Percentiles rank a stretch among this genome's conserved stretches.
Evolutionary conservation across 257 asterid genomes (phyloP).

Genomic region (Solanum tarapatanum): DNA sequence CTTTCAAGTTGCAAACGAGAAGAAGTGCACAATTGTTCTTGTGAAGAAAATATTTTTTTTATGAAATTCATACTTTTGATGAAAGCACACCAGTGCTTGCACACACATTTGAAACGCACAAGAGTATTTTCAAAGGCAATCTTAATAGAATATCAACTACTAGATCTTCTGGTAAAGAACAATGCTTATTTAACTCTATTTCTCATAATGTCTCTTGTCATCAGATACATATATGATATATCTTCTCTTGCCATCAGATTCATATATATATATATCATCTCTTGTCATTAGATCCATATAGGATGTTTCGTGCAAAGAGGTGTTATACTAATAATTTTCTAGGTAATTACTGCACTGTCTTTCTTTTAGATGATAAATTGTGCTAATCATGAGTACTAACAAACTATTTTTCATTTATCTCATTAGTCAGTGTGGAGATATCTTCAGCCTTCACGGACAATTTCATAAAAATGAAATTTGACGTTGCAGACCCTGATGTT

Average conservation of each 20-base stretch:
- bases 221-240: too few species aligned
- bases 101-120: background rate
- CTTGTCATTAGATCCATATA: background rate
- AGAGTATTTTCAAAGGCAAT: background rate
- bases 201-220: too few species aligned
- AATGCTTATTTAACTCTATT: too few species aligned
- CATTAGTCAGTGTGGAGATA: background rate
- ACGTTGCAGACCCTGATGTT: background rate
- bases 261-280: too few species aligned
- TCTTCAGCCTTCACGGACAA: background rate
- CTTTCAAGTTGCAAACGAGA: constrained; percentile 13
- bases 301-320: background rate
- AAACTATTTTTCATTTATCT: too few species aligned
- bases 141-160: background rate
- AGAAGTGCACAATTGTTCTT: constrained; percentile 17
- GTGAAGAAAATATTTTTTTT: background rate
- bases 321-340: background rate
- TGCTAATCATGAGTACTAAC: background rate
- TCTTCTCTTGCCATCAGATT: background rate
- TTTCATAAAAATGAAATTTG: background rate
- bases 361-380: background rate
- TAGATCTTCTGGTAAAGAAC: constrained; percentile 2
- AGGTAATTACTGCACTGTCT: background rate
- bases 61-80: too few species aligned
- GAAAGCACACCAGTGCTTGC: too few species aligned